These are phyloP conservation scores for Tieghemostelium lacteum DNA, from an alignment of 78 protist genomes.

Conservation along the genomic window DNA sequence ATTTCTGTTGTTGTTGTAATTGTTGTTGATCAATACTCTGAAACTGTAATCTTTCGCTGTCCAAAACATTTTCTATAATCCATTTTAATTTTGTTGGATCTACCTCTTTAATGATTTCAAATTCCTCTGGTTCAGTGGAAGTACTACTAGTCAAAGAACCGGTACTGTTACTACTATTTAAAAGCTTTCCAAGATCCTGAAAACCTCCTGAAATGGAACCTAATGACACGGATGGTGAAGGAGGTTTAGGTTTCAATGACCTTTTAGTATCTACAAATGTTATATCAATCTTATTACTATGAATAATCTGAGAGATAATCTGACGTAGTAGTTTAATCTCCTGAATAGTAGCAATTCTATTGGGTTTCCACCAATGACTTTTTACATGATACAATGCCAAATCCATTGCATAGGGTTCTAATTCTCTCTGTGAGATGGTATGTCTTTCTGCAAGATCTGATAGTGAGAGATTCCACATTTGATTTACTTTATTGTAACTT, in stretches of 20 bases:
- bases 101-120: neutral
- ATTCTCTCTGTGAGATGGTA: conserved; percentile 16
- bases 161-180: neutral
- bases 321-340: conserved; percentile 27
- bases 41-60: conserved; percentile 14
- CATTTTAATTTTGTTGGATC: conserved; percentile 31
- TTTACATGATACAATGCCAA: conserved; percentile 26
- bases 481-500: conserved; percentile 59
- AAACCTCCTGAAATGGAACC: neutral
- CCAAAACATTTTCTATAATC: conserved; percentile 47
- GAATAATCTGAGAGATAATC: neutral
- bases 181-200: neutral
- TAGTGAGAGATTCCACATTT: conserved; percentile 21
- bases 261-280: conserved; percentile 24
- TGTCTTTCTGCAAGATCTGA: conserved; percentile 50
- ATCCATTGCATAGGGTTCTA: conserved; percentile 58
- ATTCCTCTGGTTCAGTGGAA: neutral
- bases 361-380: conserved; percentile 34
- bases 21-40: neutral
- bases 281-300: conserved; percentile 24
- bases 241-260: conserved; percentile 2
- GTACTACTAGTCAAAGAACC: neutral
- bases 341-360: neutral
- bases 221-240: neutral
- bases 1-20: neutral